Conservation (phyloP, 805 yeast species). For the Danielia oregonensis region DNA sequence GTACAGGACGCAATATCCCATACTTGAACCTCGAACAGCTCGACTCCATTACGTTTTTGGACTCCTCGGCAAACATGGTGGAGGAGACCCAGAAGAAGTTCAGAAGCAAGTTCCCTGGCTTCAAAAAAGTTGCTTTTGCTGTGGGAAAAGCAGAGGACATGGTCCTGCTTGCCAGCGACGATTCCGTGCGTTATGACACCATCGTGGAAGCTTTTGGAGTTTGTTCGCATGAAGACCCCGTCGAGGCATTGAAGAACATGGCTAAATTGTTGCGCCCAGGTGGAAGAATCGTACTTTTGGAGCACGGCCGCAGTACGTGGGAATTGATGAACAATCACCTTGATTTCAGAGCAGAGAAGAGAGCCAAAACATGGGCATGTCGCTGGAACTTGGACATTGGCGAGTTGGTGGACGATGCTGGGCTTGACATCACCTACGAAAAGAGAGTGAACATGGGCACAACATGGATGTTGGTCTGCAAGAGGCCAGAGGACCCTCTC, state of each 20-base stretch:
- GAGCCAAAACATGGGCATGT: slow-evolving; percentile 93
- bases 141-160: slow-evolving; percentile 88
- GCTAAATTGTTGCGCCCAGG: slow-evolving; percentile 72
- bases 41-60: slow-evolving; percentile 77
- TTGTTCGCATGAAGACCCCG: slow-evolving; percentile 95
- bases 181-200: slow-evolving; percentile 73
- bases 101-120: slow-evolving; percentile 60
- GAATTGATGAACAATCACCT: slow-evolving; percentile 73
- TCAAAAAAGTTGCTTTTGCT: slow-evolving; percentile 74
- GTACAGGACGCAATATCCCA: slow-evolving; percentile 90
- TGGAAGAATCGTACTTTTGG: slow-evolving; percentile 82
- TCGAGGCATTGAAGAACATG: slow-evolving; percentile 74
- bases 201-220: slow-evolving; percentile 92
- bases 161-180: slow-evolving; percentile 46
- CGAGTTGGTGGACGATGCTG: slow-evolving; percentile 77
- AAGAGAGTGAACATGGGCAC: slow-evolving; percentile 86
- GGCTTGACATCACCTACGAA: slow-evolving; percentile 77
- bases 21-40: slow-evolving; percentile 60
- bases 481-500: slow-evolving; percentile 64
- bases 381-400: slow-evolving; percentile 96
- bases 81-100: slow-evolving; percentile 74
- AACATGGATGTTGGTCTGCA: slow-evolving; percentile 80
- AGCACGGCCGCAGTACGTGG: slow-evolving; percentile 88
- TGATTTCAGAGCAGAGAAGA: slow-evolving; percentile 77
- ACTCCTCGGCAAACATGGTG: slow-evolving; percentile 83